Percentiles rank a stretch among this genome's conserved stretches.
Evolutionary conservation across 75 land plant species (phyloP).

Genomic region (Pinus albicaulis): DNA sequence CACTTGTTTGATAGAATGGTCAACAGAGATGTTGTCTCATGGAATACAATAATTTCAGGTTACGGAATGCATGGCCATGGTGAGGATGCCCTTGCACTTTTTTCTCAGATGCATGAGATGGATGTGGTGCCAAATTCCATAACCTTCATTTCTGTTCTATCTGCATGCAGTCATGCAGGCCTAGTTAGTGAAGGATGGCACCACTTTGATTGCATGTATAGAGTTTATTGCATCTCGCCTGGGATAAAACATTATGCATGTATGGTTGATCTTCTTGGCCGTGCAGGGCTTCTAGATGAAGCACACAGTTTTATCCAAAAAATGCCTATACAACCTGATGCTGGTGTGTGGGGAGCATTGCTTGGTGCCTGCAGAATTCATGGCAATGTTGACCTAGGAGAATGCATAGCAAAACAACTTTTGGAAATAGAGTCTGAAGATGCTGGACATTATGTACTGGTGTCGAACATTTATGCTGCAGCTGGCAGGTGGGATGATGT

Average conservation of each 20-base stretch:
- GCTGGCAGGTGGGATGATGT: neutral
- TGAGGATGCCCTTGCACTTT: conserved; percentile 41
- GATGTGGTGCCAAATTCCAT: conserved; percentile 16
- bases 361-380: conserved; percentile 41
- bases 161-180: conserved; percentile 33
- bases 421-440: conserved; percentile 7
- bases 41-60: conserved; percentile 57
- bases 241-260: conserved; percentile 40
- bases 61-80: conserved; percentile 23
- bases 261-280: conserved; percentile 40
- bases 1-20: conserved; percentile 24
- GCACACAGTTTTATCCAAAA: conserved; percentile 35
- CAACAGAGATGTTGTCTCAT: conserved; percentile 43
- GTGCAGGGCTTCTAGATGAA: conserved; percentile 33
- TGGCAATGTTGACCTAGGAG: conserved; percentile 30
- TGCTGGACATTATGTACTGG: conserved; percentile 7
- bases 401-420: conserved; percentile 20
- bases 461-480: conserved; percentile 7
- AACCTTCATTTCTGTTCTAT: conserved; percentile 9
- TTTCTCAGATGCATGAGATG: conserved; percentile 30
- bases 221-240: conserved; percentile 17
- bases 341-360: conserved; percentile 35
- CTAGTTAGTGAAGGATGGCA: conserved; percentile 18
- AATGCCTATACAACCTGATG: conserved; percentile 42
- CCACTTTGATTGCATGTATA: conserved; percentile 27